Conservation (phyloP, 2,329 filamentous ascomycete genomes). For the Alternaria panax region DNA sequence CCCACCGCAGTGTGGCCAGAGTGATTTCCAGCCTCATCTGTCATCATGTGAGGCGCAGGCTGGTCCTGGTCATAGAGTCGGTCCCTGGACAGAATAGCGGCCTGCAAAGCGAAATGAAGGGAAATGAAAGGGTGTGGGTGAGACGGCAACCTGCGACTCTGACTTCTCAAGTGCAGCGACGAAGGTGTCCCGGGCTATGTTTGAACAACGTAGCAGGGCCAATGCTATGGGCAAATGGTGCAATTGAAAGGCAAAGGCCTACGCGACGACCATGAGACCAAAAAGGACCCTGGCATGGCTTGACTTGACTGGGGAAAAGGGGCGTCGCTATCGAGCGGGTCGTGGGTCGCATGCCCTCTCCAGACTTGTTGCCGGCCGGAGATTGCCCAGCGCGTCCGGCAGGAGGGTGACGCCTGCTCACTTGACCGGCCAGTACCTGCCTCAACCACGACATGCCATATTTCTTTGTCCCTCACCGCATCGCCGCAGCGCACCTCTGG, state of each 20-base stretch:
- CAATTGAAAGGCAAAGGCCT: conserved; percentile 26
- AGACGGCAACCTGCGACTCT: conserved; percentile 24
- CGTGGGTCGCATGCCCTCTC: conserved; percentile 23
- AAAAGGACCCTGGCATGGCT: conserved; percentile 18
- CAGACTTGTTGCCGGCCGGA: conserved; percentile 26
- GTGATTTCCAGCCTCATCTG: conserved; percentile 41
- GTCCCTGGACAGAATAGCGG: conserved; percentile 35
- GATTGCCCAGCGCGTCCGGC: conserved; percentile 27
- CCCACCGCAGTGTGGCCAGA: conserved; percentile 29
- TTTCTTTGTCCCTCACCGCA: neutral
- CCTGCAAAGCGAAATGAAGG: conserved; percentile 40
- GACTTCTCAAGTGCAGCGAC: conserved; percentile 14
- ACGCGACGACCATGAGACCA: conserved; percentile 20
- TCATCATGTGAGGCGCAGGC: conserved; percentile 35
- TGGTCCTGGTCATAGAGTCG: conserved; percentile 40
- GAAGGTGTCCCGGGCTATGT: conserved; percentile 12
- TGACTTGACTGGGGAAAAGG: conserved; percentile 27
- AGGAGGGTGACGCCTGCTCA: conserved; percentile 35
- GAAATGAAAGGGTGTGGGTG: conserved; percentile 40
- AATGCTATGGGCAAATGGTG: conserved; percentile 20
- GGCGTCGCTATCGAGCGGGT: conserved; percentile 26
- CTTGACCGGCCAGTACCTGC: conserved; percentile 24
- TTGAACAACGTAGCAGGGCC: conserved; percentile 18
- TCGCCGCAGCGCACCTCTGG: neutral
- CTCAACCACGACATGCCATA: conserved; percentile 7